Evolutionary conservation across 2,329 filamentous ascomycete species (phyloP), one percentile per base, ranked within the genome.

Genomic region (Coleophoma crateriformis): DNA sequence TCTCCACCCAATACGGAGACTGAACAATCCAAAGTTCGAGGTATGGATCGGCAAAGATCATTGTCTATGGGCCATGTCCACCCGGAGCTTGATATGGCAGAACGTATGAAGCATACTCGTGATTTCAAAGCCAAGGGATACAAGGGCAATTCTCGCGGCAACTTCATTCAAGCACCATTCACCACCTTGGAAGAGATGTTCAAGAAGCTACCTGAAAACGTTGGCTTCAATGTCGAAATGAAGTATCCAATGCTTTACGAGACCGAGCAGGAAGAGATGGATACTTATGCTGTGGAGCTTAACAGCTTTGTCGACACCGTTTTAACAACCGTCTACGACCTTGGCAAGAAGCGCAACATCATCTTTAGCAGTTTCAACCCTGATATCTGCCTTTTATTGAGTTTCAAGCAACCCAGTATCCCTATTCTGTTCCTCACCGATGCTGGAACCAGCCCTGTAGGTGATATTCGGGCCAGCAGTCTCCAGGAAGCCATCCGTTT

Each of bases 231-330:
- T 69, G 95, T 99, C 59, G 94, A 99, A 73, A 88, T 99, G 79
- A 97, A 99, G 71, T 99, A 99, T 65, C 94, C 94, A 5, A 97
- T 97, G 91, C 81, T 99, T 39, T 87, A 92, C 66, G 95, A 99
- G 74, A 89, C 84, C 51, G 90, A 96, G 67, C 88, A 95, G 66
- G 88, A 96, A 58, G 90, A 95, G 59, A 96, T 97, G 90, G 92
- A 96, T 66, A 88, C 88, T 3, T 96, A 96, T 64, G 91, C 90
- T 0, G 88, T 97, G 43, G 94, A 99, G 70, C 79, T 97, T 59
- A 97, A 97, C 70, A 90, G 87, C 1, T 99, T 97, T 67, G 92
- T 95, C 64, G 94, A 99, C 67, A 96, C 90, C 1, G 88, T 99
- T 3, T 76, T 99, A 8, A 78, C 78, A 41, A 94, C 89, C 68